phyloP scores from a whole-genome alignment of 768 basidiomycete genomes.

The Calocybe indica region DNA sequence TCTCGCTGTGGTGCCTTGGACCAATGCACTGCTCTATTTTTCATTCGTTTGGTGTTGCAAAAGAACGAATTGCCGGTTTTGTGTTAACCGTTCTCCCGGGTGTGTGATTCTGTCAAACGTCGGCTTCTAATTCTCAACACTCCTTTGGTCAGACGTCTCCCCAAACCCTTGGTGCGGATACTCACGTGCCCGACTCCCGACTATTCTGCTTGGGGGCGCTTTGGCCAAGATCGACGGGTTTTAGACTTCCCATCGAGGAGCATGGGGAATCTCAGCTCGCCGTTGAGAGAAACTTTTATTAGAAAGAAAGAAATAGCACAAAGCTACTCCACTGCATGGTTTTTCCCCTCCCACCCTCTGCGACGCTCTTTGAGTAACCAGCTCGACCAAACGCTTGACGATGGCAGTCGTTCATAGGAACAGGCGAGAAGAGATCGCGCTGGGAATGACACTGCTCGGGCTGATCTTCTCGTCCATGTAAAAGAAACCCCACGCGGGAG shows the following conservation, averaged over 20 bases:
- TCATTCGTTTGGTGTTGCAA: no score
- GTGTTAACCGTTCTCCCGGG: not conserved
- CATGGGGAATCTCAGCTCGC: not conserved
- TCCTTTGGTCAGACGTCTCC: not conserved
- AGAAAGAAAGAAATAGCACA: not conserved
- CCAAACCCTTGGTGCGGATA: no score
- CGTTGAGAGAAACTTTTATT: not conserved
- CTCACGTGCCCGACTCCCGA: no score
- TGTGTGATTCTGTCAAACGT: constrained; percentile 3
- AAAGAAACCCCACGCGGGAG: not conserved
- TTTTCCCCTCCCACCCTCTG: not conserved
- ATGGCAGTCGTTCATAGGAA: constrained; percentile 13
- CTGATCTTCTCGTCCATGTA: constrained; percentile 26
- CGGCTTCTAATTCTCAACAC: constrained; percentile 1
- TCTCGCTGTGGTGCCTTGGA: not conserved
- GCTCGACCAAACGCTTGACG: not conserved
- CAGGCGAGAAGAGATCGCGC: constrained; percentile 16
- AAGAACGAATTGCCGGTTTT: no score
- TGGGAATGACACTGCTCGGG: constrained; percentile 28
- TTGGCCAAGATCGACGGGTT: no score
- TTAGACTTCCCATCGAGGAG: not conserved
- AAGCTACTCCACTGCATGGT: not conserved
- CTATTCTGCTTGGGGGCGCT: no score
- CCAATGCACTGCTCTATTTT: no score
- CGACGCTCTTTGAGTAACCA: no score